Percentiles rank a stretch among this genome's conserved stretches.
Evolutionary conservation across 2,329 filamentous ascomycete genomes (phyloP).

Genomic region (Nemania serpens): DNA sequence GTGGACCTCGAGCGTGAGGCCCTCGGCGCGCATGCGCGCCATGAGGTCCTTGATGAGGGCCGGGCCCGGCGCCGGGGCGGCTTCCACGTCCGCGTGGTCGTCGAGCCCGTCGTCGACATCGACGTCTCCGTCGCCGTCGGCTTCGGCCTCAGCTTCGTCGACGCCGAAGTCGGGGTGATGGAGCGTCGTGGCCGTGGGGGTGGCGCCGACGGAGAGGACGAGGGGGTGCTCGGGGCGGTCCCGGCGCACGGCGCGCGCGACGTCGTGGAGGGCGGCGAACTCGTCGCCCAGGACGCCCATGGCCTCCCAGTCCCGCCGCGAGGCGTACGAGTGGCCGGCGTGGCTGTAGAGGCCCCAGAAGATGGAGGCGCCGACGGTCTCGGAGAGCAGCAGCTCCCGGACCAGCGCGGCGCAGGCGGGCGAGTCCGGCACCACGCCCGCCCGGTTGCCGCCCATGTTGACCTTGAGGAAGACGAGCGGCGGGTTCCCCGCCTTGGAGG

Average conservation of each 20-base stretch:
- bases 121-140: constrained; percentile 31
- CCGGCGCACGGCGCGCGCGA: constrained; percentile 44
- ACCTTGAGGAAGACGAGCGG: constrained; percentile 72
- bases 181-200: constrained; percentile 71
- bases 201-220: constrained; percentile 74
- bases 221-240: constrained; percentile 42
- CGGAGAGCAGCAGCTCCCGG: constrained; percentile 48
- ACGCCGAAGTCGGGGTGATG: constrained; percentile 55
- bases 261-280: constrained; percentile 57
- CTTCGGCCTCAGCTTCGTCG: constrained; percentile 24
- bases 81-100: constrained; percentile 17
- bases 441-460: constrained; percentile 73
- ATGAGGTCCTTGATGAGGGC: constrained; percentile 49
- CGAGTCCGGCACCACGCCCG: constrained; percentile 64
- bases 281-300: constrained; percentile 55
- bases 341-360: constrained; percentile 75
- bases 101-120: constrained; percentile 29
- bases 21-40: constrained; percentile 42
- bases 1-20: constrained; percentile 67
- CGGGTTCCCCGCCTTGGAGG: constrained; percentile 48
- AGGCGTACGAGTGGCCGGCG: constrained; percentile 72
- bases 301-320: constrained; percentile 58
- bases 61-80: constrained; percentile 30
- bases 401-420: constrained; percentile 53
- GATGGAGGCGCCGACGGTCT: constrained; percentile 44